Evolutionary conservation across 495 filamentous ascomycete genomes (phyloP), one percentile per base, ranked within the genome.

Genomic region (Penicilliopsis zonata): DNA sequence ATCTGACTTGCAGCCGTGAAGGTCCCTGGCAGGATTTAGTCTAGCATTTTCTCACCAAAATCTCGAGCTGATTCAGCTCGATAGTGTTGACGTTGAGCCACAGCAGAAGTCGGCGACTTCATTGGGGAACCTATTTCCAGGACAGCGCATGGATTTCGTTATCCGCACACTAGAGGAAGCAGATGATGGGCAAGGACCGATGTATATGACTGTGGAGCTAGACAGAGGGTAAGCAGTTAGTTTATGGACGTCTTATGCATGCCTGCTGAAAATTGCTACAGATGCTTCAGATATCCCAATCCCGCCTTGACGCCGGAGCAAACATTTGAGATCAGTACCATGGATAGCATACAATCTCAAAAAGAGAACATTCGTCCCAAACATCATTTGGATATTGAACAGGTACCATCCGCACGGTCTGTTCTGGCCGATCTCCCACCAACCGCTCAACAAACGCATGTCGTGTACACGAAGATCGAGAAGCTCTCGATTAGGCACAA

Each of bases 381-480:
- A 31, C 8, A 36, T 18, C 25, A 28, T 15, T 30, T 52, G n/a
- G 30, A 57, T 24, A 41, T 59, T 14, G 35, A 48, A 9, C 17
- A 45, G 13, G 30, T 48, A 1, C 42, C 55, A 15, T 55, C 55
- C 3, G 12, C 49, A 9, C 18, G 31, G 5, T 42, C 47, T 10
- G 21, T 53, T 8, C 36, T 52, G 5, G 19, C 41, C 9, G 0
- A 20, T 6, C 34, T 63, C 0, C 52, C 61, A 2, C 19, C 38
- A 18, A 41, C 37, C 23, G 48, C 60, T 15, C 32, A 59, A 7
- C 48, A 63, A 38, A 62, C 53, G 7, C 47, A 70, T 18, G 46
- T 70, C 3, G 55, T 70, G 9, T 72, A 72, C 38, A 58, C 59
- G 15, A 70, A 65, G 26, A 58, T 57, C 30, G 47, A 65, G 30